Evolutionary conservation across 768 basidiomycete genomes (phyloP).

Genomic region (Phylloporus sp.): DNA sequence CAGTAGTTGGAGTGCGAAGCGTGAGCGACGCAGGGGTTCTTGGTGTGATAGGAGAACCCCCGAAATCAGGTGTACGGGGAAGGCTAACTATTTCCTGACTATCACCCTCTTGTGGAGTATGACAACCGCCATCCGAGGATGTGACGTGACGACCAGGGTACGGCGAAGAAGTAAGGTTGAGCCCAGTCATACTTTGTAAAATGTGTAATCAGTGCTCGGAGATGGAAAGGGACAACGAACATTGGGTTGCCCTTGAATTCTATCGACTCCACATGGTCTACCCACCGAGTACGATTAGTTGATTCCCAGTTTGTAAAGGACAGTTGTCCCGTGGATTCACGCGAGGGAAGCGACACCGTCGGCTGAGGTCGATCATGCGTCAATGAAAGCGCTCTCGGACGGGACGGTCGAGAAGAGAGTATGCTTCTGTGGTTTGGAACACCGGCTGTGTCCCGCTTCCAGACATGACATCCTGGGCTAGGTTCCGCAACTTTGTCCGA

Average conservation of each 20-base stretch:
- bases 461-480: constrained; percentile 5
- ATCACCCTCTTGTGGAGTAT: constrained; percentile 18
- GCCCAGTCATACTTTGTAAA: constrained; percentile 11
- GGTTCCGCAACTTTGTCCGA: background rate
- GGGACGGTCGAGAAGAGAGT: constrained; percentile 10
- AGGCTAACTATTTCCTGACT: constrained; percentile 37
- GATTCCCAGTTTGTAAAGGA: constrained; percentile 28
- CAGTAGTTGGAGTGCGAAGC: constrained; percentile 47
- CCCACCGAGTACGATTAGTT: constrained; percentile 20
- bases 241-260: constrained; percentile 11
- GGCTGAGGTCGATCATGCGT: constrained; percentile 24
- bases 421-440: constrained; percentile 1
- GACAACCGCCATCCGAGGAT: constrained; percentile 18
- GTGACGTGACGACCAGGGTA: constrained; percentile 9
- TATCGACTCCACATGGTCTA: constrained; percentile 8
- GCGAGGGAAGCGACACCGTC: constrained; percentile 16
- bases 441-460: constrained; percentile 10
- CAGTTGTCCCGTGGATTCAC: constrained; percentile 27
- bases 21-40: constrained; percentile 46
- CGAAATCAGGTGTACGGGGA: constrained; percentile 44
- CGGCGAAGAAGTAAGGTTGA: constrained; percentile 10
- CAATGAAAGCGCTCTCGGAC: constrained; percentile 30
- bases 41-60: constrained; percentile 47
- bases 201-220: constrained; percentile 3
- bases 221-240: constrained; percentile 9